A percentile compares a stretch with the other conserved stretches of the same genome.
Conservation (phyloP, 768 basidiomycete genomes). For the Lyophyllum shimeji region DNA sequence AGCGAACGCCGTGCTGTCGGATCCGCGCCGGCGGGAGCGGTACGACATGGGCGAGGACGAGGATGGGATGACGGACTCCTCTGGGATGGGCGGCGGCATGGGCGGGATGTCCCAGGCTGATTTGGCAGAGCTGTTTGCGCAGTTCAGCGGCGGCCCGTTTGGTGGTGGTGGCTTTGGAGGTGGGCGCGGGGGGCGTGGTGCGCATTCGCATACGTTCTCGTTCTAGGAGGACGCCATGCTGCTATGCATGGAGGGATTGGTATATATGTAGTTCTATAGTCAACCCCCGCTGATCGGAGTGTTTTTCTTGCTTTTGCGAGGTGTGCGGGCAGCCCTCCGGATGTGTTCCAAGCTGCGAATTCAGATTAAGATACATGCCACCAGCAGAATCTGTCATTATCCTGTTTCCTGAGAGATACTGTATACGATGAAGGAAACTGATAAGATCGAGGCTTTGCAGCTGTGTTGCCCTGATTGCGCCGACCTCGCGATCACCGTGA, state of each 20-base stretch:
- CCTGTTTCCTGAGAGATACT: too few species aligned
- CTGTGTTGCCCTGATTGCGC: too few species aligned
- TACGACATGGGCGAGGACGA: slow-evolving; percentile 86
- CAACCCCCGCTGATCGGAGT: too few species aligned
- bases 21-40: slow-evolving; percentile 66
- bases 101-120: slow-evolving; percentile 47
- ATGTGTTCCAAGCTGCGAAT: too few species aligned
- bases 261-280: background rate
- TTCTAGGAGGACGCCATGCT: slow-evolving; percentile 18
- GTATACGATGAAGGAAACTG: too few species aligned
- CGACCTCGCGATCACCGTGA: too few species aligned
- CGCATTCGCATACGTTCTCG: slow-evolving; percentile 32
- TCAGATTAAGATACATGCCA: too few species aligned
- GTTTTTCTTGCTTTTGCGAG: background rate
- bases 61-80: slow-evolving; percentile 53
- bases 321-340: background rate
- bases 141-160: slow-evolving; percentile 47
- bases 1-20: slow-evolving; percentile 80
- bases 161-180: slow-evolving; percentile 4
- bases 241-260: background rate
- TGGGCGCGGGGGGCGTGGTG: slow-evolving; percentile 25
- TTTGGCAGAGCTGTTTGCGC: slow-evolving; percentile 62
- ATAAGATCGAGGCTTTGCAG: too few species aligned
- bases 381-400: too few species aligned
- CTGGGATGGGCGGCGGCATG: slow-evolving; percentile 41